These are phyloP conservation scores for Colletotrichum theobromicola DNA, from an alignment of 2,329 filamentous ascomycete genomes.

Conservation along the genomic window DNA sequence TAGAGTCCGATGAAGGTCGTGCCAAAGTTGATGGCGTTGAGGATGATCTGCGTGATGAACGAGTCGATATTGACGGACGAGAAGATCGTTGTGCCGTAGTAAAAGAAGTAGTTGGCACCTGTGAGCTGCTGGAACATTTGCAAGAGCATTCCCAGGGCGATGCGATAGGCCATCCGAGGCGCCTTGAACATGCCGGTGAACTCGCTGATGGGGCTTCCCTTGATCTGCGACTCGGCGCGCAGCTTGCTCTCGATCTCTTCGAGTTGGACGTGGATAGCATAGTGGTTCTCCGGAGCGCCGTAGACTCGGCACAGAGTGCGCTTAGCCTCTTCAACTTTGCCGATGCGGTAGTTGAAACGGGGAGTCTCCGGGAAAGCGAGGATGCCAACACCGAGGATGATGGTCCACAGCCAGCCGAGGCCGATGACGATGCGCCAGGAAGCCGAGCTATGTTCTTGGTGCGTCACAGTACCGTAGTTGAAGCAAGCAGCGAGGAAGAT, in stretches of 20 bases:
- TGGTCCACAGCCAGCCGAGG: slow-evolving; percentile 55
- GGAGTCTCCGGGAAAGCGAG: slow-evolving; percentile 58
- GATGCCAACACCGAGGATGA: slow-evolving; percentile 54
- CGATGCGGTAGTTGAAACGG: slow-evolving; percentile 55
- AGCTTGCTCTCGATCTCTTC: slow-evolving; percentile 60
- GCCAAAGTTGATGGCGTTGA: slow-evolving; percentile 70
- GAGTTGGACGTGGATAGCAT: slow-evolving; percentile 52
- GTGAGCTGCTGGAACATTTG: slow-evolving; percentile 68
- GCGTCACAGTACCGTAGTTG: slow-evolving; percentile 61
- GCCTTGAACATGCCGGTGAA: slow-evolving; percentile 67
- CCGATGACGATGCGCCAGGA: slow-evolving; percentile 67
- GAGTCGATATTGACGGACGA: slow-evolving; percentile 56
- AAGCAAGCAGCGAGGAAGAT: slow-evolving; percentile 37
- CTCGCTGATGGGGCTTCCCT: slow-evolving; percentile 46
- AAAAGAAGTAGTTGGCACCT: slow-evolving; percentile 72
- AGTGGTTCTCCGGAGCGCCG: slow-evolving; percentile 47
- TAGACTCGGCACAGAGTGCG: slow-evolving; percentile 54
- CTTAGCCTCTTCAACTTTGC: slow-evolving; percentile 50
- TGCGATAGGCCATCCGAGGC: slow-evolving; percentile 68
- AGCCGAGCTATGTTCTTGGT: slow-evolving; percentile 48
- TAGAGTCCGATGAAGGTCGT: slow-evolving; percentile 74
- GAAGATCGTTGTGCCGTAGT: slow-evolving; percentile 63
- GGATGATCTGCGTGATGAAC: slow-evolving; percentile 71
- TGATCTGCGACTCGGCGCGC: slow-evolving; percentile 47
- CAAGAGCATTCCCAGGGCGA: slow-evolving; percentile 62